Evolutionary conservation across 2,329 filamentous ascomycete species (phyloP), one percentile per base, ranked within the genome.

Genomic region (Penicillium sp.): DNA sequence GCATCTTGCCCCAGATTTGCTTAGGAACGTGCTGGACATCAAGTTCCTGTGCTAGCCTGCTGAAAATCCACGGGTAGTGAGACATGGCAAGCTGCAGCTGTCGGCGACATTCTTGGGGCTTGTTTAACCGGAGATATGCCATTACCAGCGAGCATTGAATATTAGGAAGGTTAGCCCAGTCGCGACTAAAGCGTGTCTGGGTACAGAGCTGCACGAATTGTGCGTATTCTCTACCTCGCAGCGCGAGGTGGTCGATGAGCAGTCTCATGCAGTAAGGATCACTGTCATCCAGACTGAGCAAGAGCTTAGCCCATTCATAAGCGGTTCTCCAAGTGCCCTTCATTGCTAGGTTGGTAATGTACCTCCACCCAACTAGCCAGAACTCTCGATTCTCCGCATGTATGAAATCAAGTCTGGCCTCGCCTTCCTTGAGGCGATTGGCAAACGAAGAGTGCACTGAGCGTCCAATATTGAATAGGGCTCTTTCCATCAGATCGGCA

Each of bases 311-410:
- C 90, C 93, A 98, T 68, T 97, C 93, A 42, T 95, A 82, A 0
- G 89, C 88, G 1, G 93, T 97, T 41, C 89, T 80, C 76, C 88
- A 95, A 1, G 91, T 96, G n/a, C 90, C 89, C 60, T 94, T 91
- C 70, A 88, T 83, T 15, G 88, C 78, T 21, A 98, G 75, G 57
- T 88, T 93, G 59, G 80, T 81, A 60, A 97, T 84, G 61, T 96
- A 96, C 58, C 90, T 83, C 75, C 89, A 95, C 8, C 84, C 87
- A 1, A 88, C 87, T 32, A 97, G 80, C 83, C 87, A 95, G 56
- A 98, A 83, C 67, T 97, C 91, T 38, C 93, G 80, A 66, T 97
- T 97, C 66, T 95, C 90, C 0, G 85, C 84, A 33, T 88, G 77
- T 19, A 77, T 71, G 64, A 96, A 97, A 62, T 91, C 82, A 9